Evolutionary conservation across 2,329 filamentous ascomycete species (phyloP), one percentile per base, ranked within the genome.

Genomic region (Colletotrichum sidae): DNA sequence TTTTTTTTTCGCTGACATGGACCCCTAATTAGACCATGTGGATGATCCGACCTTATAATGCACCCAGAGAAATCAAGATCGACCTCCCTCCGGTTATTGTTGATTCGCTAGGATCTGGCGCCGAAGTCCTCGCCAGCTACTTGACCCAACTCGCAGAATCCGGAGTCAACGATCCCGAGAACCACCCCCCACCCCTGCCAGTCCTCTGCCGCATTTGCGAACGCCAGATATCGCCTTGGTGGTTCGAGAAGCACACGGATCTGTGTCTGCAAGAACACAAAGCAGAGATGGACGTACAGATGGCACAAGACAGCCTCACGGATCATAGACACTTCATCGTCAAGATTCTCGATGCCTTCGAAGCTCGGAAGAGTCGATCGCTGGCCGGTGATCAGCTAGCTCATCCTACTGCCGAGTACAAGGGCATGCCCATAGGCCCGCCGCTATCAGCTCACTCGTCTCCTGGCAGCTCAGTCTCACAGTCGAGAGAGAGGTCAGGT

Each of bases 181-280:
- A 90, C 72, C 90, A 94, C 75, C 90, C 93, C 9, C 93, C 93
- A 3, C 94, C 95, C 0, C 84, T 89, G 10, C 93, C 94, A 0
- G 91, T 98, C 5, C 86, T 99, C 13, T 99, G 96, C 77, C 93
- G 96, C 56, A 98, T 99, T 60, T 99, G 96, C 77, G 96, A 99
- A 76, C 92, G 96, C 58, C 93, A 97, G 68, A 98, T 99, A 67
- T 93, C 93, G 5, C 94, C 95, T 0, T 99, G 96, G 96, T 99
- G 96, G 96, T 99, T 99, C 72, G 96, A 99, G 79, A 99, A 98
- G 78, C 96, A 99, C 76, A 97, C 95, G 2, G 96, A 99, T 72
- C 82, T 98, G 17, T 99, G 96, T 74, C 83, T 97, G 60, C 94
- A 98, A 75, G 96, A 99, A 76, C 96, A 99, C 75, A 90, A 92